Evolutionary conservation across 2,329 filamentous ascomycete genomes (phyloP).

Genomic region (Lachnellula cervina): DNA sequence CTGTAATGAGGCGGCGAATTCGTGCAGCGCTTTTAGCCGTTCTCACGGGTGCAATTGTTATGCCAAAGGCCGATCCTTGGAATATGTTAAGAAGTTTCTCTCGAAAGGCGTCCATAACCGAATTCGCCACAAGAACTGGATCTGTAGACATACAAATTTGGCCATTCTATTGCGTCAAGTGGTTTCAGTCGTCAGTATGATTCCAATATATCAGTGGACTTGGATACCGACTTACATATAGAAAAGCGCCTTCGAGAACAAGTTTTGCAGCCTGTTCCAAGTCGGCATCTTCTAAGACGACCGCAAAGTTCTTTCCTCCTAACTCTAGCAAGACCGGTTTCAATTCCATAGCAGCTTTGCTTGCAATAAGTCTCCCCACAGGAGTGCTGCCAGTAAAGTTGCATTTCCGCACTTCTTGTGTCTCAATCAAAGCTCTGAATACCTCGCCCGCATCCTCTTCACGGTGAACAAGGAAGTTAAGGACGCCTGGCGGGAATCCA

Average conservation of each 20-base stretch:
- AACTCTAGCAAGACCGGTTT: slow-evolving; percentile 45
- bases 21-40: too few relatives aligned
- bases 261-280: slow-evolving; percentile 28
- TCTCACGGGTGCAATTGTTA: too few relatives aligned
- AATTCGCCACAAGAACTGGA: slow-evolving; percentile 26
- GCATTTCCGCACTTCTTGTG: slow-evolving; percentile 36
- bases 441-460: slow-evolving; percentile 33
- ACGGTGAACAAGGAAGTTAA: slow-evolving; percentile 36
- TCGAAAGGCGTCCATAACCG: not conserved
- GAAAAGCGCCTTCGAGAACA: slow-evolving; percentile 28
- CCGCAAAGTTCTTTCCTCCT: slow-evolving; percentile 41
- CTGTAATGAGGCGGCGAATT: too few relatives aligned
- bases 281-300: slow-evolving; percentile 43
- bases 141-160: slow-evolving; percentile 36
- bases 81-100: too few relatives aligned
- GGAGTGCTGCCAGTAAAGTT: slow-evolving; percentile 42
- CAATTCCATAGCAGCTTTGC: slow-evolving; percentile 34
- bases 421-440: slow-evolving; percentile 35
- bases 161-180: slow-evolving; percentile 27
- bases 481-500: slow-evolving; percentile 37
- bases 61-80: too few relatives aligned
- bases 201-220: too few relatives aligned
- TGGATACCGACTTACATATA: slow-evolving; percentile 20
- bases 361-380: slow-evolving; percentile 39
- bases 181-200: too few relatives aligned